Evolutionary conservation across 2,329 filamentous ascomycete genomes (phyloP).

Genomic region (Nothophoma quercina): DNA sequence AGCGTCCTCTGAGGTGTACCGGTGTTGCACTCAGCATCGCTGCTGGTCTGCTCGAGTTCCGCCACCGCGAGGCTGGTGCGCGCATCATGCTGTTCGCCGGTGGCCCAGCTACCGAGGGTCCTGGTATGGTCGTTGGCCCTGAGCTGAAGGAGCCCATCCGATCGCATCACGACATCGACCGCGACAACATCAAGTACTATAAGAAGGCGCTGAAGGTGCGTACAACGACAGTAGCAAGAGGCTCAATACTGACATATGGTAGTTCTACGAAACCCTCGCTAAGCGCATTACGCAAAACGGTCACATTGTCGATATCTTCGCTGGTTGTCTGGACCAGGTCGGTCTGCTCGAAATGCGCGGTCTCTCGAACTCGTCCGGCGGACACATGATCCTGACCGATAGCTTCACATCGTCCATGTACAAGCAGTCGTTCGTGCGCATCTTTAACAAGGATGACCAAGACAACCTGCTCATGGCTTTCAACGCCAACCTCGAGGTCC

Average conservation of each 20-base stretch:
- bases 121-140: slow-evolving; percentile 94
- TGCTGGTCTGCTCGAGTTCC: slow-evolving; percentile 88
- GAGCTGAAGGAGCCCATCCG: slow-evolving; percentile 96
- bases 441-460: slow-evolving; percentile 95
- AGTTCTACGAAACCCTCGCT: slow-evolving; percentile 94
- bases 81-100: slow-evolving; percentile 98
- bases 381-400: slow-evolving; percentile 97
- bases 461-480: slow-evolving; percentile 98
- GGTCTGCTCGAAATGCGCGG: slow-evolving; percentile 98
- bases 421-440: slow-evolving; percentile 95
- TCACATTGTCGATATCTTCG: slow-evolving; percentile 97
- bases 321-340: slow-evolving; percentile 95
- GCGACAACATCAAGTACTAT: slow-evolving; percentile 99
- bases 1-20: slow-evolving; percentile 88
- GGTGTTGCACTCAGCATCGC: slow-evolving; percentile 97
- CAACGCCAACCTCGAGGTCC: slow-evolving; percentile 92
- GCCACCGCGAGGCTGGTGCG: slow-evolving; percentile 93
- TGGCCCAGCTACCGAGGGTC: slow-evolving; percentile 92
- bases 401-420: slow-evolving; percentile 99
- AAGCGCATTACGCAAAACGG: slow-evolving; percentile 96
- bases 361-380: slow-evolving; percentile 92
- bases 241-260: background rate
- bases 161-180: slow-evolving; percentile 98
- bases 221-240: background rate
- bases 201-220: slow-evolving; percentile 95